These are phyloP conservation scores for Blastobotrys apis DNA, from an alignment of 1,139 yeast genomes.

Conservation along the genomic window DNA sequence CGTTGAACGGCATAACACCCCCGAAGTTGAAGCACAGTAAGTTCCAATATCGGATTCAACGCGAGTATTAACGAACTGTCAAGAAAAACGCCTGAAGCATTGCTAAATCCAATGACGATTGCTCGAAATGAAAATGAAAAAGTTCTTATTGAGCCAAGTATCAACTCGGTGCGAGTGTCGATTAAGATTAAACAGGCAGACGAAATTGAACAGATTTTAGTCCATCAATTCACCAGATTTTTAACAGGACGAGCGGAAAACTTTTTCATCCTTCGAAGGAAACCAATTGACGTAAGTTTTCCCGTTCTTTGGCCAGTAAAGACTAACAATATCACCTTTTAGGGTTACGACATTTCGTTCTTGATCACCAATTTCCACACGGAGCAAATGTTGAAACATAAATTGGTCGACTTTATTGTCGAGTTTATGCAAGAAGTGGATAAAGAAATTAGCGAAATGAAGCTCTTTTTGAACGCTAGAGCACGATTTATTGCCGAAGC, in stretches of 20 bases:
- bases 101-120: conserved; percentile 83
- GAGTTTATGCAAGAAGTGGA: conserved; percentile 99
- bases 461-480: conserved; percentile 90
- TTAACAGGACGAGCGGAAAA: conserved; percentile 94
- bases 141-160: conserved; percentile 88
- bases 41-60: conserved; percentile 3
- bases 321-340: not conserved
- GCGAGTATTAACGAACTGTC: not conserved
- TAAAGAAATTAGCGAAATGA: conserved; percentile 98
- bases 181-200: conserved; percentile 95
- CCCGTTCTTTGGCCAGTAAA: too few species aligned
- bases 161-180: conserved; percentile 80
- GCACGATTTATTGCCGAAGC: conserved; percentile 98
- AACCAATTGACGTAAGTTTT: conserved; percentile 50
- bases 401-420: conserved; percentile 90
- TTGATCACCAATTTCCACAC: conserved; percentile 92
- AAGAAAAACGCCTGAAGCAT: conserved; percentile 70
- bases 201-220: conserved; percentile 91
- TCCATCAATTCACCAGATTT: conserved; percentile 89
- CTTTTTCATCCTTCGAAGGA: conserved; percentile 85
- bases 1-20: conserved; percentile 95
- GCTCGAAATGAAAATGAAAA: conserved; percentile 92
- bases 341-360: conserved; percentile 89
- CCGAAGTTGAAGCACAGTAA: conserved; percentile 80
- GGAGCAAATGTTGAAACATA: conserved; percentile 91